Evolutionary conservation across 2,329 filamentous ascomycete genomes (phyloP), one percentile per base, ranked within the genome.

Genomic region (Bipolaris zeicola): DNA sequence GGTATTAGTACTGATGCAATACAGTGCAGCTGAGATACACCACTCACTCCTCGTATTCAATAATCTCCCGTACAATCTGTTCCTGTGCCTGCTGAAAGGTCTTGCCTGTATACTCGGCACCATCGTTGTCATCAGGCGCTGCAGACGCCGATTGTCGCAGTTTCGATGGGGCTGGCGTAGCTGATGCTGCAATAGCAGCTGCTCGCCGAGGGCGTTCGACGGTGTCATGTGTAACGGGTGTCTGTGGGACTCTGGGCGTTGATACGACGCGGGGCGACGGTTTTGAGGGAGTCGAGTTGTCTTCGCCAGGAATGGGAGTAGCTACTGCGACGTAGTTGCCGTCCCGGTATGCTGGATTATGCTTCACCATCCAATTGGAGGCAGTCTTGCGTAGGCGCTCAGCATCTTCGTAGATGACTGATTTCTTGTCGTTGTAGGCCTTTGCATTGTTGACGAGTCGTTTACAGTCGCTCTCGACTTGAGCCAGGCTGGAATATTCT

Each of bases 361-460:
- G 84, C 74, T 90, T 90, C 53, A 88, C 89, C 92, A 96, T 96
- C 74, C 87, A 92, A 69, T 93, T 94, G 73, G 90, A 93, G 38
- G 94, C 83, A 3, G 91, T 88, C 77, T 96, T 96, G 44, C 92
- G 85, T 43, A 96, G 85, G 46, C 91, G 87, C 76, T 96, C 92
- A 7, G 92, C 91, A 78, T 96, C 92, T 41, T 92, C 89, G 71
- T 89, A 94, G 36, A 89, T 82, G 55, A 86, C 79, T 0, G 90
- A 91, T 41, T 83, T 84, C 65, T 89, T 89, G 57, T 88, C 83
- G 69, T 94, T 94, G 77, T 87, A 95, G 51, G 91, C 87, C 75
- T 96, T 96, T 34, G 90, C 91, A 70, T 96, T 96, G 62, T 87
- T 84, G 52, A 96, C 89, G 83, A 96, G 90, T 61, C 92, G 88